These are phyloP conservation scores for Pleurostoma richardsiae DNA, from an alignment of 2,329 filamentous ascomycete genomes.

Conservation along the genomic window DNA sequence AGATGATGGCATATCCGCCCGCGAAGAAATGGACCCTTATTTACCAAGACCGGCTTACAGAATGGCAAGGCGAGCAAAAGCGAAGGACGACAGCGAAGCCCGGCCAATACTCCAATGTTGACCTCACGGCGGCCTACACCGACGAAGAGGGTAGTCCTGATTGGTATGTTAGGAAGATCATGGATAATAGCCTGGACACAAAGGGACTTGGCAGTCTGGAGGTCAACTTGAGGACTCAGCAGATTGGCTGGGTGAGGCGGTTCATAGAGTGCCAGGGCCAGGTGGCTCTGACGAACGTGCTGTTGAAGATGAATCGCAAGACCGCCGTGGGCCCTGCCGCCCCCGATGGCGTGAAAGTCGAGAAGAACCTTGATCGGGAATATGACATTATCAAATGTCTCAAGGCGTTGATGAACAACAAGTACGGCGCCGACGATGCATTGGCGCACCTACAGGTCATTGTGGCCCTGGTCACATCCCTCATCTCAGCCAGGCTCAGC, in stretches of 20 bases:
- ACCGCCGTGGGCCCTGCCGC: slow-evolving; percentile 68
- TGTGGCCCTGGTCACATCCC: slow-evolving; percentile 76
- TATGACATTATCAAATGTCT: slow-evolving; percentile 98
- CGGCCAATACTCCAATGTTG: slow-evolving; percentile 63
- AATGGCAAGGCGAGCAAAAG: slow-evolving; percentile 93
- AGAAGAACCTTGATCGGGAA: slow-evolving; percentile 83
- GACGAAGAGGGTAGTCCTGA: slow-evolving; percentile 96
- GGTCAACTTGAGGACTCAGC: slow-evolving; percentile 91
- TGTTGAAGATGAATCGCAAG: slow-evolving; percentile 89
- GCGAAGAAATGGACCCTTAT: slow-evolving; percentile 97
- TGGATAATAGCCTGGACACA: slow-evolving; percentile 89
- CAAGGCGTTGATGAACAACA: slow-evolving; percentile 98
- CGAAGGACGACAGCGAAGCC: slow-evolving; percentile 70
- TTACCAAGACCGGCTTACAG: slow-evolving; percentile 88
- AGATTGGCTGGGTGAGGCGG: slow-evolving; percentile 93
- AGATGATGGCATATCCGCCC: slow-evolving; percentile 94
- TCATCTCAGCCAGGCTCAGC: slow-evolving; percentile 83
- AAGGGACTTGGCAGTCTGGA: slow-evolving; percentile 91
- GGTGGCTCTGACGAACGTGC: slow-evolving; percentile 88
- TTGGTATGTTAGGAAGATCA: slow-evolving; percentile 95
- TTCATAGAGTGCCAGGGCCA: slow-evolving; percentile 98
- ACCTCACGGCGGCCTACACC: slow-evolving; percentile 65
- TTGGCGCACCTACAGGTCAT: slow-evolving; percentile 86
- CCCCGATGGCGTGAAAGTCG: slow-evolving; percentile 51
- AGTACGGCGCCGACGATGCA: slow-evolving; percentile 95